Base-by-base conservation (phyloP, 2,329 filamentous ascomycete species). In the Pseudomassariella vexata region DNA sequence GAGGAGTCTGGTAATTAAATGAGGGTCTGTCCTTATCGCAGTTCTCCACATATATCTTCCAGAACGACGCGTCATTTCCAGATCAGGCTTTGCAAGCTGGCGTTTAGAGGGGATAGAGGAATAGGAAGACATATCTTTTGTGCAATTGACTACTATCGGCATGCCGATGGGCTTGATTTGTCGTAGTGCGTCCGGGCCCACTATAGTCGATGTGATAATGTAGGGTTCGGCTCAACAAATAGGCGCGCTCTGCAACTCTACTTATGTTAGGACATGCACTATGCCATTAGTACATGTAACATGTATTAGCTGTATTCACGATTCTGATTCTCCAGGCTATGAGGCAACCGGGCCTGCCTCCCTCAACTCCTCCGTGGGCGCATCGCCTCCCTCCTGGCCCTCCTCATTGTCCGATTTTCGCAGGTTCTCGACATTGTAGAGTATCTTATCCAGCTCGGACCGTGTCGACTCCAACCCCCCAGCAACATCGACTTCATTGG, bases 91-190 rank as follows among this genome's bases (percentile, higher is more conserved):
- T 44, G 41, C 28, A 42, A 53, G 46, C 48, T 50, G 52, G 52
- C 51, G 52, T 55, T 55, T 38, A 48, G 43, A 46, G 44, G 39
- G 48, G 49, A 45, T 54, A 55, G 51, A 53, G 47, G 50, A 40
- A 46, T 19, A 24, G 45, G 37, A 42, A 46, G 39, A 47, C 32
- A 42, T 39, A 34, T 34, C 36, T 34, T 34, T 45, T 45, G n/a
- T n/a, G 41, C 41, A 44, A 45, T 48, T 44, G 37, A 45, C 20
- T 36, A 27, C 20, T n/a, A n/a, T n/a, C n/a, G n/a, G n/a, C n/a
- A n/a, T n/a, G n/a, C n/a, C n/a, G n/a, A n/a, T n/a, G n/a, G n/a
- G n/a, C n/a, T n/a, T n/a, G n/a, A n/a, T n/a, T n/a, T n/a, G n/a
- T n/a, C n/a, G n/a, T n/a, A n/a, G n/a, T n/a, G n/a, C n/a, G n/a